phyloP scores from a whole-genome alignment of 2,329 filamentous ascomycete species.

The Coniosporium tulheliwenetii region DNA sequence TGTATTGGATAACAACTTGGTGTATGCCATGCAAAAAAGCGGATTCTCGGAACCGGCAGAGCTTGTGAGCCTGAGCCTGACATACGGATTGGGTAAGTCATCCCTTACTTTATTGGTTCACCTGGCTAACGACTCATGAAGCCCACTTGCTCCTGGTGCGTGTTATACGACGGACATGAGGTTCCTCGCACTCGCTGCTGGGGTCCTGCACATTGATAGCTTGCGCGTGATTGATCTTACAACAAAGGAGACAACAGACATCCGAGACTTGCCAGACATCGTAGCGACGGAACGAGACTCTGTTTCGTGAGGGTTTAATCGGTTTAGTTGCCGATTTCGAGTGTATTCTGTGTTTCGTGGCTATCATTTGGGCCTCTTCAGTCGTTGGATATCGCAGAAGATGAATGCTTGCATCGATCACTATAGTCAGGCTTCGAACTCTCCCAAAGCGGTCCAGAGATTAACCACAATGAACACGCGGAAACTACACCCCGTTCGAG shows the following conservation, averaged over 20 bases:
- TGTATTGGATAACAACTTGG: slow-evolving; percentile 53
- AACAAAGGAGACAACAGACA: slow-evolving; percentile 62
- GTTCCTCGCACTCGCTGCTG: slow-evolving; percentile 52
- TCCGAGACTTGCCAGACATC: slow-evolving; percentile 57
- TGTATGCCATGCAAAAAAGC: slow-evolving; percentile 56
- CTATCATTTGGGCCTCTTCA: no score
- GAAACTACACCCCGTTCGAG: no score
- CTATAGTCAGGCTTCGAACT: no score
- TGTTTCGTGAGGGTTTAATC: no score
- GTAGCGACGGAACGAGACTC: slow-evolving; percentile 20
- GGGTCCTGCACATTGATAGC: slow-evolving; percentile 55
- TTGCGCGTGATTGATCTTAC: slow-evolving; percentile 58
- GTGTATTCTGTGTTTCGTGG: no score
- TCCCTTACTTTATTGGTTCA: background rate
- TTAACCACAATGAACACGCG: no score
- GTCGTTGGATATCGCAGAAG: no score
- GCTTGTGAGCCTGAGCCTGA: slow-evolving; percentile 61
- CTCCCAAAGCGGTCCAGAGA: no score
- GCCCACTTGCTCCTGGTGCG: slow-evolving; percentile 52
- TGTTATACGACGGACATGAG: slow-evolving; percentile 60
- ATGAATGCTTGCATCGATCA: no score
- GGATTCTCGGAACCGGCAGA: slow-evolving; percentile 48
- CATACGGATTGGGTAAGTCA: slow-evolving; percentile 48
- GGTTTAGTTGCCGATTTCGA: no score
- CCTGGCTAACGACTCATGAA: slow-evolving; percentile 9